A percentile compares a stretch with the other conserved stretches of the same genome.
Evolutionary conservation across 352 stramenopile genomes (phyloP).

Genomic region (Pythium rishiriense): DNA sequence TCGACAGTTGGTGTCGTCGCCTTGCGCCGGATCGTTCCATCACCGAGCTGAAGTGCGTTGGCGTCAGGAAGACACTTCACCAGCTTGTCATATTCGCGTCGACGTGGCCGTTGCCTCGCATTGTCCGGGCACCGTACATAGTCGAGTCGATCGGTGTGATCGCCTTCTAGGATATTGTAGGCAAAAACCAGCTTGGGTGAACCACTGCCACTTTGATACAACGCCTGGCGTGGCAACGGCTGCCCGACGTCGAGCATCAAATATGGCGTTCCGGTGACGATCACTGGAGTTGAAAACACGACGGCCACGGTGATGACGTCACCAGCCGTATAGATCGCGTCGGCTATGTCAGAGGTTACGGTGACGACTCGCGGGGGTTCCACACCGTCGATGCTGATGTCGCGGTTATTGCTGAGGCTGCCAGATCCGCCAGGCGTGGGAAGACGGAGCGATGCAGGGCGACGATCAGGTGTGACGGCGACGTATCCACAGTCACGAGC

Average conservation of each 20-base stretch:
- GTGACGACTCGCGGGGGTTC: conserved; percentile 54
- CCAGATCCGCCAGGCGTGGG: conserved; percentile 39
- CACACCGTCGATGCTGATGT: conserved; percentile 63
- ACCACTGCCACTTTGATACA: conserved; percentile 46
- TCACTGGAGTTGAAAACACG: conserved; percentile 55
- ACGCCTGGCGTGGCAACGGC: conserved; percentile 15
- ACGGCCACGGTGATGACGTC: conserved; percentile 45
- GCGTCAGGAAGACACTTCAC: conserved; percentile 41
- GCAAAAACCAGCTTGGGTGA: conserved; percentile 45
- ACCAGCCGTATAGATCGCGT: conserved; percentile 63
- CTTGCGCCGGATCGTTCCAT: conserved; percentile 45
- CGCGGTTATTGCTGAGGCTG: conserved; percentile 62
- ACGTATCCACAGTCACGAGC: conserved; percentile 24
- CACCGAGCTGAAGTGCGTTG: conserved; percentile 53
- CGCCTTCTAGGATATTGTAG: conserved; percentile 53
- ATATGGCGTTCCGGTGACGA: conserved; percentile 42
- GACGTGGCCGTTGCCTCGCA: conserved; percentile 26
- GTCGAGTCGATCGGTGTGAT: conserved; percentile 60
- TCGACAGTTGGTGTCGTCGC: conserved; percentile 46
- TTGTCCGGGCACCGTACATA: conserved; percentile 48
- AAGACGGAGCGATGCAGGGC: conserved; percentile 42
- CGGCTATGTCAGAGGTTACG: conserved; percentile 43
- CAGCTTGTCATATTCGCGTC: conserved; percentile 49
- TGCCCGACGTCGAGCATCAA: conserved; percentile 34
- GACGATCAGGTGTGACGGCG: conserved; percentile 29